Evolutionary conservation across 805 yeast species (phyloP), one percentile per base, ranked within the genome.

Genomic region (Candida gorgasii): DNA sequence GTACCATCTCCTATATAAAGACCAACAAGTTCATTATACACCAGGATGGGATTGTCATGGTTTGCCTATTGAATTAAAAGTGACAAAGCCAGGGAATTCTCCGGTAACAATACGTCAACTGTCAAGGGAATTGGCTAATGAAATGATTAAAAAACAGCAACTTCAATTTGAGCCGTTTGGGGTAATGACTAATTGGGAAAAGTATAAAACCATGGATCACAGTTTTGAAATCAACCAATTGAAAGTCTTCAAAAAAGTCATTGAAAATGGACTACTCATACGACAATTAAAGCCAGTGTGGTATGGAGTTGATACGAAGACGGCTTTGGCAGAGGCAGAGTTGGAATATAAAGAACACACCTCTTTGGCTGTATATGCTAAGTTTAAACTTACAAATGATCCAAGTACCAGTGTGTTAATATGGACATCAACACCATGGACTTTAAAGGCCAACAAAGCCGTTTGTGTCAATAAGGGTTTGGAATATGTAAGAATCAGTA

Each of bases 41-140:
- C 97, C 98, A 0, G 99, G 99, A 0, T 93, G 99, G 98, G 99
- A 93, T 61, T 93, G 99, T 58, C 99, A 93, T 66, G 99, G 99
- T 0, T 69, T 93, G 28, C 99, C 99, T 1, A 93, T 93, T 48
- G 99, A 93, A 62, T 71, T 88, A 58, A 90, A 89, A 54, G 95
- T 95, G 0, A 36, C 60, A 58, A 48, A 66, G 35, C 66, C 49
- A 38, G 51, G 36, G 35, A 56, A 55, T 50, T 20, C 54, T 51
- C 40, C 40, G 17, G 53, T 67, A n/a, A 83, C 84, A 40, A 75
- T 86, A 11, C 73, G 97, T 33, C 57, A 66, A n/a, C 62, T 78
- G 13, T 93, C 97, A 14, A 61, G 78, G 28, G 66, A 70, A 18
- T 85, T 86, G 57, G 99, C 98, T 0, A 49, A 63, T n/a, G 58